phyloP scores from a whole-genome alignment of 2,329 filamentous ascomycete genomes.

The Xylariaceae sp. region DNA sequence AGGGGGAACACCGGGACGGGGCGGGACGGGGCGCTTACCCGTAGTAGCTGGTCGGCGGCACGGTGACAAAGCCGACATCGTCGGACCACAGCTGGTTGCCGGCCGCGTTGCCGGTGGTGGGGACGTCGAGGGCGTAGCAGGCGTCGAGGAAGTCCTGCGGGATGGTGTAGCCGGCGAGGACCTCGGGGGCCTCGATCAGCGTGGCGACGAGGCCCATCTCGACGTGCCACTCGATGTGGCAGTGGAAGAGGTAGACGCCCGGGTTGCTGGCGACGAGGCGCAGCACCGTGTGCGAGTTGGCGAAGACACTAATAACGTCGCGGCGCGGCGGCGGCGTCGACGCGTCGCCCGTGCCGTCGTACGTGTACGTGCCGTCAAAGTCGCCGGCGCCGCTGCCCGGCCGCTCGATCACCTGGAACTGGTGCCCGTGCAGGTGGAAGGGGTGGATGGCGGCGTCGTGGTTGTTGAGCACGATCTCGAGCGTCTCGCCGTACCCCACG shows the following conservation, averaged over 20 bases:
- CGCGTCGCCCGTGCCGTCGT: background rate
- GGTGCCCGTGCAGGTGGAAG: constrained; percentile 48
- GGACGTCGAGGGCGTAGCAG: constrained; percentile 37
- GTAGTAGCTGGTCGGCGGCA: constrained; percentile 18
- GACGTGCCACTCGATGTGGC: constrained; percentile 56
- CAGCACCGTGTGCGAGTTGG: constrained; percentile 39
- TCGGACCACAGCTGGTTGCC: constrained; percentile 30
- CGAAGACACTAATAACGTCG: constrained; percentile 32
- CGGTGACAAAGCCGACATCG: constrained; percentile 21
- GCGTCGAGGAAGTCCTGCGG: constrained; percentile 48
- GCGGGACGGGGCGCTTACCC: constrained; percentile 19
- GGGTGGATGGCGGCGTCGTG: constrained; percentile 38
- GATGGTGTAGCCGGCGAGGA: constrained; percentile 48
- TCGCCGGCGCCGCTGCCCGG: constrained; percentile 27
- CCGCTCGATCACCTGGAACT: constrained; percentile 45
- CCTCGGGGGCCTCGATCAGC: constrained; percentile 48
- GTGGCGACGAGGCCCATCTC: constrained; percentile 49
- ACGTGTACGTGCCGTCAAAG: constrained; percentile 31
- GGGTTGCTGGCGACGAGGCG: constrained; percentile 46
- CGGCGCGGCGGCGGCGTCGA: constrained; percentile 26
- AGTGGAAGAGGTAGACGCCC: constrained; percentile 49
- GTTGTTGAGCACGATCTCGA: constrained; percentile 45
- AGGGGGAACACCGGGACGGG: too few relatives aligned
- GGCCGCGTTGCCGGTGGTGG: constrained; percentile 57
- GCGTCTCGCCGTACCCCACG: constrained; percentile 28